phyloP scores from a whole-genome alignment of 768 basidiomycete species.

The Amanita exitialis region DNA sequence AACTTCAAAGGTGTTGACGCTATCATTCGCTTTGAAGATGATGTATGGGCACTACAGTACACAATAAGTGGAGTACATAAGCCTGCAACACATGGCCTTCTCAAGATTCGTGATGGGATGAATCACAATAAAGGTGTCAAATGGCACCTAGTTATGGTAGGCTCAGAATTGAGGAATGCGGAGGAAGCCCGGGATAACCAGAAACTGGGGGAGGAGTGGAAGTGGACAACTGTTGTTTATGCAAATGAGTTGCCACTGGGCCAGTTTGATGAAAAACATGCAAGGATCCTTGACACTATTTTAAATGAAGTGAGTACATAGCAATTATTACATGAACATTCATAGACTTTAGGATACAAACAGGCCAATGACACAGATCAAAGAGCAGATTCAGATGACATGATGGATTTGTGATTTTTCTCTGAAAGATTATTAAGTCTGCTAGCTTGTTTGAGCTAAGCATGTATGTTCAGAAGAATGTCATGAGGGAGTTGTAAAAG shows the following conservation, averaged over 20 bases:
- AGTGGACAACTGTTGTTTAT: not conserved
- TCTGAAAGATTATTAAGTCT: not conserved
- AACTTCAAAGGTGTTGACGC: conserved; percentile 8
- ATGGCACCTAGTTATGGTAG: conserved; percentile 6
- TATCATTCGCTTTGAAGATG: conserved; percentile 4
- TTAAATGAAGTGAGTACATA: not conserved
- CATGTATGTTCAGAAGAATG: not conserved
- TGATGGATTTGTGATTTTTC: not conserved
- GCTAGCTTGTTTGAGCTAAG: not conserved
- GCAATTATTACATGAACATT: conserved; percentile 1
- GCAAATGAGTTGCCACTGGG: conserved; percentile 1
- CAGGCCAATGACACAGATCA: not conserved
- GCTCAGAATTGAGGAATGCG: conserved; percentile 4
- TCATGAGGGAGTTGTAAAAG: not conserved
- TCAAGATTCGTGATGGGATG: conserved; percentile 6
- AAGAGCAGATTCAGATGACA: not conserved
- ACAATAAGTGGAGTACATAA: not conserved
- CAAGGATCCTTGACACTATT: not conserved
- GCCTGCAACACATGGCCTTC: conserved; percentile 3
- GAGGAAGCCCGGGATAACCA: conserved; percentile 3
- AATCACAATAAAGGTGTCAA: conserved; percentile 3
- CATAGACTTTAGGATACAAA: not conserved
- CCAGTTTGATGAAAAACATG: conserved; percentile 2
- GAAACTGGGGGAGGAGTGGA: conserved; percentile 3
- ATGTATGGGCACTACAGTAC: conserved; percentile 7